A percentile compares a stretch with the other conserved stretches of the same genome.
Evolutionary conservation across 2,329 filamentous ascomycete species (phyloP).

Genomic region (Exophiala dermatitidis): DNA sequence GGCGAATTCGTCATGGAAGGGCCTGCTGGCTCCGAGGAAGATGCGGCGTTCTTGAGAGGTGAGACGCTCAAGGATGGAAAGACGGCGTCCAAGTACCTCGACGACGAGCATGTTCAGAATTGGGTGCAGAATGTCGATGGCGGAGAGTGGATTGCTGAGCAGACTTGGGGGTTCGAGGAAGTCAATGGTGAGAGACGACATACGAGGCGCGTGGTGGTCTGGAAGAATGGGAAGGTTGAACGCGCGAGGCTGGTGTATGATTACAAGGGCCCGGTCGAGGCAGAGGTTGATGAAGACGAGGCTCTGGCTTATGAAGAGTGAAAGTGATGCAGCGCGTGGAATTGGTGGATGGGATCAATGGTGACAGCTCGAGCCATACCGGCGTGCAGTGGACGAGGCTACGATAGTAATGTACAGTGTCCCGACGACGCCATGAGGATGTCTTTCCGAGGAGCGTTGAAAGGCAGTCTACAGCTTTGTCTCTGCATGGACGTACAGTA

Average conservation of each 20-base stretch:
- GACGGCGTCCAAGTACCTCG: conserved; percentile 53
- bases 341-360: too few relatives aligned
- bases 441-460: too few relatives aligned
- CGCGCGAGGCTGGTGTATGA: conserved; percentile 38
- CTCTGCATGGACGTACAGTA: too few relatives aligned
- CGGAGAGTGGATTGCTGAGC: conserved; percentile 45
- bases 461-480: too few relatives aligned
- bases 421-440: too few relatives aligned
- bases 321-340: background rate
- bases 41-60: conserved; percentile 35
- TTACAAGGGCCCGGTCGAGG: conserved; percentile 28
- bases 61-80: conserved; percentile 47
- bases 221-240: conserved; percentile 33
- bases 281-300: conserved; percentile 15
- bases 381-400: too few relatives aligned
- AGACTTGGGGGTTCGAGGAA: conserved; percentile 44
- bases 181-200: conserved; percentile 38
- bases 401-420: too few relatives aligned
- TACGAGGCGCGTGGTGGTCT: conserved; percentile 38
- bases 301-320: conserved; percentile 16
- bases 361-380: too few relatives aligned
- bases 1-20: conserved; percentile 37
- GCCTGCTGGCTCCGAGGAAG: conserved; percentile 33
- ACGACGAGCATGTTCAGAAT: conserved; percentile 48
- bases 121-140: conserved; percentile 43